Evolutionary conservation across 352 stramenopile genomes (phyloP).

Genomic region (Pythium phragmiticola): DNA sequence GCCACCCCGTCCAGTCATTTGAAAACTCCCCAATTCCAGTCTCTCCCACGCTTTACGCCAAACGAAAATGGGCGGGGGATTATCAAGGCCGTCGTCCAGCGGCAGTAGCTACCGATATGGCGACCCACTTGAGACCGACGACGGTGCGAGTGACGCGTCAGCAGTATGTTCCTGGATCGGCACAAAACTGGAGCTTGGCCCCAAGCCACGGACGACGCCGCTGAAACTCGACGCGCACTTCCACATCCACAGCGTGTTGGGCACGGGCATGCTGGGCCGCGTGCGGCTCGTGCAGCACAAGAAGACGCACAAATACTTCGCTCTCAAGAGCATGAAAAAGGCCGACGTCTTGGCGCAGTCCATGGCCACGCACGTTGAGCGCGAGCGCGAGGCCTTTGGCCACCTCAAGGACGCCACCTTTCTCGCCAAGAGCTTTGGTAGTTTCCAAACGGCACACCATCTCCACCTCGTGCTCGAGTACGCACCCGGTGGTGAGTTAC

Average conservation of each 20-base stretch:
- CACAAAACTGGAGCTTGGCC: slow-evolving; percentile 47
- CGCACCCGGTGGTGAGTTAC: slow-evolving; percentile 62
- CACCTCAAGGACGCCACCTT: slow-evolving; percentile 52
- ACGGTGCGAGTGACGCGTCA: not conserved
- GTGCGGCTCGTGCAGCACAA: slow-evolving; percentile 66
- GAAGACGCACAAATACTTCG: slow-evolving; percentile 56
- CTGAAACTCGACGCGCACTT: slow-evolving; percentile 52
- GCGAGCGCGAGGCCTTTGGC: slow-evolving; percentile 48
- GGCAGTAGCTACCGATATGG: slow-evolving; percentile 21
- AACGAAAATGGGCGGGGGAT: slow-evolving; percentile 19
- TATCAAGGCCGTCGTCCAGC: not conserved
- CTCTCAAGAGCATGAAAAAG: slow-evolving; percentile 79
- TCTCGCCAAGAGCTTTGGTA: slow-evolving; percentile 57
- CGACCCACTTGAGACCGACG: not conserved
- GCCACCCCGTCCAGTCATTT: no score
- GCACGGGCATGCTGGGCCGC: slow-evolving; percentile 72
- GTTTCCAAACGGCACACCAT: slow-evolving; percentile 52
- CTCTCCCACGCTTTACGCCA: no score
- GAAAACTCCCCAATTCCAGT: no score
- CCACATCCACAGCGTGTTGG: slow-evolving; percentile 49
- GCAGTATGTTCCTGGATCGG: slow-evolving; percentile 44
- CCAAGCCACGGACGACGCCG: slow-evolving; percentile 32
- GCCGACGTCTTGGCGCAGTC: slow-evolving; percentile 51
- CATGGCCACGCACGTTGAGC: slow-evolving; percentile 57
- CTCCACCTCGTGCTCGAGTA: slow-evolving; percentile 76